A percentile compares a stretch with the other conserved stretches of the same genome.
These are phyloP conservation scores for Aphanomyces invadans DNA, from an alignment of 352 stramenopile genomes.

Conservation along the genomic window DNA sequence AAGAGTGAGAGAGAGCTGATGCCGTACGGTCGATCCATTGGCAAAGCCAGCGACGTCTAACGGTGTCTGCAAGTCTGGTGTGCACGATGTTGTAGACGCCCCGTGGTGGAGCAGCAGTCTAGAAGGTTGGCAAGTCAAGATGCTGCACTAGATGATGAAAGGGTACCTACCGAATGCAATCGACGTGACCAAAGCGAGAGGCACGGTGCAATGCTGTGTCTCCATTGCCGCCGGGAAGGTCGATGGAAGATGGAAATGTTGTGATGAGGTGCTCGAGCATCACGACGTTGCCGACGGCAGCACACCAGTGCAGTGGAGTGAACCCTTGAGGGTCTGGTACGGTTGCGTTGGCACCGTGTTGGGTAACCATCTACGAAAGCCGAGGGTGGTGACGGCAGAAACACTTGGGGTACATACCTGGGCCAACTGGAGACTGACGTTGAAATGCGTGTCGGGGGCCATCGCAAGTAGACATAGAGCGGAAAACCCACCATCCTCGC, in stretches of 20 bases:
- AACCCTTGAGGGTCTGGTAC: conserved; percentile 18
- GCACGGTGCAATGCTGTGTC: conserved; percentile 26
- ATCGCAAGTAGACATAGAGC: background rate
- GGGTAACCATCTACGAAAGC: conserved; percentile 14
- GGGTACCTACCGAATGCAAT: conserved; percentile 17
- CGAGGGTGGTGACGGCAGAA: background rate
- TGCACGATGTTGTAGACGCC: background rate
- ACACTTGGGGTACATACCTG: background rate
- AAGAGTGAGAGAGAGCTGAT: no score
- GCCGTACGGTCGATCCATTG: conserved; percentile 2
- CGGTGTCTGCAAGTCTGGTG: background rate
- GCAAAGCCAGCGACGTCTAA: conserved; percentile 16
- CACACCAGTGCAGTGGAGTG: conserved; percentile 25
- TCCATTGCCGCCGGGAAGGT: background rate
- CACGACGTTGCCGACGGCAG: conserved; percentile 20
- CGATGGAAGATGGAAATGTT: background rate
- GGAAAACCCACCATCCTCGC: background rate
- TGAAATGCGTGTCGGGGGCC: background rate
- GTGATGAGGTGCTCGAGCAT: conserved; percentile 15
- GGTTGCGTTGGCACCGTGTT: conserved; percentile 2
- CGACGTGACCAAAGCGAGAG: conserved; percentile 23
- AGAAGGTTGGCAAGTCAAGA: conserved; percentile 14
- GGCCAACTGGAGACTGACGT: background rate
- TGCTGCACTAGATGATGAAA: background rate
- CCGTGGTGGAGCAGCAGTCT: conserved; percentile 11